Evolutionary conservation across 1,284 basidiomycete genomes (phyloP), one percentile per base, ranked within the genome.

Genomic region (Tylopilus sp.): DNA sequence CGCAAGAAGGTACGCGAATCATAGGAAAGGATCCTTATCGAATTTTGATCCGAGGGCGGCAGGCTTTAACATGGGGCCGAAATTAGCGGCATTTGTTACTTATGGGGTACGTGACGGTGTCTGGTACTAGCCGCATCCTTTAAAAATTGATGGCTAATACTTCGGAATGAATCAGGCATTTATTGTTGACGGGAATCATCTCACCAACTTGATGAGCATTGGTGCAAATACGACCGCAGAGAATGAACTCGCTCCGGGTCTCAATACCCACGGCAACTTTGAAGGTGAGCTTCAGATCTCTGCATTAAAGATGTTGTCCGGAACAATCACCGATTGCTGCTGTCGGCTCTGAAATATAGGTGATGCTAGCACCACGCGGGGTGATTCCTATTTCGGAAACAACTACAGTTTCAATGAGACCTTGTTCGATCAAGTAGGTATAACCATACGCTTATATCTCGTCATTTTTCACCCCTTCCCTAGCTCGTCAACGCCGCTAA

Each of bases 31-130:
- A 6, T 1, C 52, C 33, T 36, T 36, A 26, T 0, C 5, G n/a
- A 2, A 24, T 51, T 26, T 24, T 12, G 16, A 60, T 39, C 13
- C 10, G 6, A 53, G 19, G 8, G 0, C 16, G 15, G 15, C 52
- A 74, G 72, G 75, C 33, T 76, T 74, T 49, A 77, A 74, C 22
- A 76, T 74, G 72, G 72, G 74, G 15, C 73, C 44, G 26, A 33
- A 54, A 29, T 19, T 74, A 60, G 75, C 73, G 2, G 5, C 67
- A 4, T 75, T 77, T 13, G 36, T 36, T 10, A 36, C 33, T 36
- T 36, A 36, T 36, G 33, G 33, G 33, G 33, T 36, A 36, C 10
- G 33, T 36, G 10, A n/a, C n/a, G n/a, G n/a, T 36, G 33, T 6
- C 33, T 36, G 33, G 33, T 36, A 36, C 10, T 10, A 10, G 10